Percentiles rank a stretch among this genome's conserved stretches.
Conservation (phyloP, 805 yeast genomes). For the Starmerella davenportii region DNA sequence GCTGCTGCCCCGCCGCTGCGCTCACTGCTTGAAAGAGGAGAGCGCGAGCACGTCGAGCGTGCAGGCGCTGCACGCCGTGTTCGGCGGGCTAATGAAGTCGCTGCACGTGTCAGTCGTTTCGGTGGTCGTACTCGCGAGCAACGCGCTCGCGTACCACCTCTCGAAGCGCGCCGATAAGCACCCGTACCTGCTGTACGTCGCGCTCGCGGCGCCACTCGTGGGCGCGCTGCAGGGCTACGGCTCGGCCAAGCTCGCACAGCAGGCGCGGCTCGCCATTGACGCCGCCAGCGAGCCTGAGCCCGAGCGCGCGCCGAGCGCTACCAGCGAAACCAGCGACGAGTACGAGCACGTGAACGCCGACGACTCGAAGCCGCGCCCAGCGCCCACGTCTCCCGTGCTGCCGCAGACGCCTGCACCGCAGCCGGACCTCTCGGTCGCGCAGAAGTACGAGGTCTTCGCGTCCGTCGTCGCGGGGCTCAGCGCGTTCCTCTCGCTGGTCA, state of each 20-base stretch:
- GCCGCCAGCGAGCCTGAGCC: not conserved
- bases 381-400: not conserved
- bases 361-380: not conserved
- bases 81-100: conserved; percentile 2
- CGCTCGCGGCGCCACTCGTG: conserved; percentile 20
- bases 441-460: conserved; percentile 14
- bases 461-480: conserved; percentile 16
- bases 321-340: conserved; percentile 9
- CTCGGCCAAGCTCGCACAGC: conserved; percentile 13
- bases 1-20: not conserved
- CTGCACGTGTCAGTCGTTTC: conserved; percentile 11
- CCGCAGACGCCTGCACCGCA: not conserved
- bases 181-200: conserved; percentile 23
- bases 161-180: conserved; percentile 19
- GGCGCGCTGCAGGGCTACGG: conserved; percentile 18
- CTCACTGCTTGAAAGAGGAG: not conserved
- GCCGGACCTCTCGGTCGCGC: conserved; percentile 1
- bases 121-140: conserved; percentile 15
- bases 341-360: conserved; percentile 13
- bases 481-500: conserved; percentile 12
- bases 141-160: conserved; percentile 16
- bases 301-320: conserved; percentile 1
- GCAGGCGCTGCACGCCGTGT: not conserved
- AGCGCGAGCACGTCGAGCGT: not conserved
- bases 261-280: conserved; percentile 1